A percentile compares a stretch with the other conserved stretches of the same genome.
Evolutionary conservation across 805 yeast genomes (phyloP).

Genomic region (Teunomyces stri): DNA sequence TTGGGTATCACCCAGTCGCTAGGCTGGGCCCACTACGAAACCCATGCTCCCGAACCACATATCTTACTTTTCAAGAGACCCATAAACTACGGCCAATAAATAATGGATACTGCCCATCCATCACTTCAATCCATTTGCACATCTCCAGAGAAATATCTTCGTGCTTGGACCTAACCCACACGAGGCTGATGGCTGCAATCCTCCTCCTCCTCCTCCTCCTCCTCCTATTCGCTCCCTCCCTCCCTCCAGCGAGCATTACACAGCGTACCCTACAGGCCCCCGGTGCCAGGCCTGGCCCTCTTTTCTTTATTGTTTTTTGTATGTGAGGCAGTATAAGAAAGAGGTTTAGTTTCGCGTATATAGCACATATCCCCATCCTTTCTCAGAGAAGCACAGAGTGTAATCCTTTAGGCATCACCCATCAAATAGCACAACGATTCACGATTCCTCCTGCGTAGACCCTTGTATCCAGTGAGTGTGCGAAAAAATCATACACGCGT

Average conservation of each 20-base stretch:
- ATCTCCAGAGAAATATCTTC: too few relatives aligned
- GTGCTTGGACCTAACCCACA: too few relatives aligned
- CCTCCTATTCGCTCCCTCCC: too few relatives aligned
- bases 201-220: too few relatives aligned
- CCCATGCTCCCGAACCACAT: conserved; percentile 98
- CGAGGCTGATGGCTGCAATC: too few relatives aligned
- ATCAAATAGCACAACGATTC: background rate
- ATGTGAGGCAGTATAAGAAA: too few relatives aligned
- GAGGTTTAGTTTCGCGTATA: background rate
- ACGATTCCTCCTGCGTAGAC: background rate
- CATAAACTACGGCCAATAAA: conserved; percentile 46
- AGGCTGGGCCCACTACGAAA: conserved; percentile 98
- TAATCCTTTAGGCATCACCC: background rate
- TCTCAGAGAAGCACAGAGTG: background rate
- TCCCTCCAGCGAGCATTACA: too few relatives aligned
- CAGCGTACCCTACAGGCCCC: too few relatives aligned
- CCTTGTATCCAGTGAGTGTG: background rate
- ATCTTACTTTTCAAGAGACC: conserved; percentile 78
- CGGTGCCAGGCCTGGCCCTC: too few relatives aligned
- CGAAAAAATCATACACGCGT: conserved; percentile 1
- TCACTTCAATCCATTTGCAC: background rate
- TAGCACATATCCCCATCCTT: background rate
- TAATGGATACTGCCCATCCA: background rate
- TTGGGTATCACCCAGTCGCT: conserved; percentile 94
- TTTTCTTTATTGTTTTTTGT: too few relatives aligned